These are phyloP conservation scores for Sphagnum contortum DNA, from an alignment of 225 moss, liverwort and hornwort genomes.

Conservation along the genomic window DNA sequence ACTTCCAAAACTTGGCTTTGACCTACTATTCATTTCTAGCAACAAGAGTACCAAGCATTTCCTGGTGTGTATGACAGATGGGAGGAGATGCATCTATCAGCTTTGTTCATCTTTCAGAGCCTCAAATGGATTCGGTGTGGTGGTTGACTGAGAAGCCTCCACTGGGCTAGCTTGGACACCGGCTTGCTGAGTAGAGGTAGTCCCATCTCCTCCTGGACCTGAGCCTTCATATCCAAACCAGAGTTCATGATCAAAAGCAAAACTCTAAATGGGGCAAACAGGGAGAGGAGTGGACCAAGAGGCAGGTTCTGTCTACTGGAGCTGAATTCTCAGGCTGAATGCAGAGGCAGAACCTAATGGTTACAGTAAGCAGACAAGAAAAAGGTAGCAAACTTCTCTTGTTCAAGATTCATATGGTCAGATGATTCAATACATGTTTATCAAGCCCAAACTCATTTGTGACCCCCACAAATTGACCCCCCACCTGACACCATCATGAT, in stretches of 20 bases:
- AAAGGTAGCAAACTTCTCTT: too few relatives aligned
- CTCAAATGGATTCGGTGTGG: conserved; percentile 16
- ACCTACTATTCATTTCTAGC: too few relatives aligned
- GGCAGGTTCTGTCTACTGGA: background rate
- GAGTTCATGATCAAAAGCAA: background rate
- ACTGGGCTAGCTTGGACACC: conserved; percentile 21
- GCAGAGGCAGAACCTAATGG: background rate
- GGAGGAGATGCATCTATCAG: background rate
- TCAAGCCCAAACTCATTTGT: too few relatives aligned
- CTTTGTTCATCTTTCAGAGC: conserved; percentile 11
- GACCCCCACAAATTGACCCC: too few relatives aligned
- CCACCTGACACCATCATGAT: too few relatives aligned
- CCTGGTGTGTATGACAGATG: too few relatives aligned
- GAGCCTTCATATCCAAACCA: background rate
- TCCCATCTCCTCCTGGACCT: conserved; percentile 20
- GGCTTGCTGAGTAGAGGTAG: conserved; percentile 24
- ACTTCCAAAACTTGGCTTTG: too few relatives aligned
- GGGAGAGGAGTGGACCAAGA: background rate
- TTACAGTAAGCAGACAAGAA: background rate
- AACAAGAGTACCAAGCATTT: too few relatives aligned
- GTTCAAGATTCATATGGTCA: too few relatives aligned
- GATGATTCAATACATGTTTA: too few relatives aligned
- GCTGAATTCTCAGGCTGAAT: too few relatives aligned
- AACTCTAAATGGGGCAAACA: background rate
- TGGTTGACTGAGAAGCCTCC: conserved; percentile 29